These are phyloP conservation scores for Apiospora arundinis DNA, from an alignment of 2,329 filamentous ascomycete species.

Conservation along the genomic window DNA sequence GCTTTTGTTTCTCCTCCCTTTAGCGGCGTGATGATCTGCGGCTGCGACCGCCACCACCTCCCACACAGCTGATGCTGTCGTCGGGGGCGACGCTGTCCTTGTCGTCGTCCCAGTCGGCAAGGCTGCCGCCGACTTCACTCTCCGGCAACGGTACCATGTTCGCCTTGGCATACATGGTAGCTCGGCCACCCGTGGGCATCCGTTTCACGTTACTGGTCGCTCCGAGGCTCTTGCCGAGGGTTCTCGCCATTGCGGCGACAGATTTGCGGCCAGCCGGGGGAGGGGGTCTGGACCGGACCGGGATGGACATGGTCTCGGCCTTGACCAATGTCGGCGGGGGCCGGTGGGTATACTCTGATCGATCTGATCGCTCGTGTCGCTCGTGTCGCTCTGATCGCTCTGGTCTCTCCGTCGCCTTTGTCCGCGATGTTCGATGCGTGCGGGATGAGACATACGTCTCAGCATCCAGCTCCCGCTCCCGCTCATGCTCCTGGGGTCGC, in stretches of 20 bases:
- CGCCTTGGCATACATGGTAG: slow-evolving; percentile 18
- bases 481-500: neutral
- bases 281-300: slow-evolving; percentile 22
- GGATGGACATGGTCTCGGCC: slow-evolving; percentile 18
- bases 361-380: slow-evolving; percentile 32
- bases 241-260: neutral
- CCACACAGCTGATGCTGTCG: slow-evolving; percentile 69
- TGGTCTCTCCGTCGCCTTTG: slow-evolving; percentile 23
- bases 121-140: slow-evolving; percentile 18
- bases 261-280: neutral
- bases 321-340: slow-evolving; percentile 24
- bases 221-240: neutral
- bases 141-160: slow-evolving; percentile 20
- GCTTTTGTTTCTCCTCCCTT: neutral
- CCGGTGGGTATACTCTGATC: slow-evolving; percentile 44
- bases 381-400: slow-evolving; percentile 33
- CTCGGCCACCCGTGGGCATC: slow-evolving; percentile 6
- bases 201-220: neutral
- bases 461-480: slow-evolving; percentile 17
- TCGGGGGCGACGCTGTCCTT: slow-evolving; percentile 61
- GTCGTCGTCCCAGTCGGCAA: slow-evolving; percentile 49
- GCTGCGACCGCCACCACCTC: slow-evolving; percentile 44
- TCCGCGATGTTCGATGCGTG: neutral
- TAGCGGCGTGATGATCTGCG: slow-evolving; percentile 22
- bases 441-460: slow-evolving; percentile 25